Conservation (phyloP, 306 rosid species). For the Urtica urens region DNA sequence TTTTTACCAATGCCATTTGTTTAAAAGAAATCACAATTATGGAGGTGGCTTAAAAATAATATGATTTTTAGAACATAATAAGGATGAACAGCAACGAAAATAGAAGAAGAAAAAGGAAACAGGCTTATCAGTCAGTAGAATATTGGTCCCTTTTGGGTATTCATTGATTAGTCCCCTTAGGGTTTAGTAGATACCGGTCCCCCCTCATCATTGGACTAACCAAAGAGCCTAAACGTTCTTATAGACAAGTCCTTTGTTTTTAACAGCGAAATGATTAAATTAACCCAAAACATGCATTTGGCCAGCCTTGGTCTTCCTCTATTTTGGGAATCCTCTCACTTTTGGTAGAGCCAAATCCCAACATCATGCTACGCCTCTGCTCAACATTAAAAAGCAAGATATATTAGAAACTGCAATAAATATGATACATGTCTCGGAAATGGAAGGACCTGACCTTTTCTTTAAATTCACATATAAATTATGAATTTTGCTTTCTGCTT, state of each 20-base stretch:
- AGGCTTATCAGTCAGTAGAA: too few species aligned
- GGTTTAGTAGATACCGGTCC: slow-evolving; percentile 2
- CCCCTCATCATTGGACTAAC: background rate
- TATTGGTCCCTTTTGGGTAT: background rate
- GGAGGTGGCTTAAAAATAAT: too few species aligned
- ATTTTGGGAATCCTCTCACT: slow-evolving; percentile 38
- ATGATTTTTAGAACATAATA: too few species aligned
- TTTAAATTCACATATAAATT: too few species aligned
- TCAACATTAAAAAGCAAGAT: slow-evolving; percentile 10
- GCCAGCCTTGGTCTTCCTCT: slow-evolving; percentile 26
- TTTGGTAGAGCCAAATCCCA: slow-evolving; percentile 25
- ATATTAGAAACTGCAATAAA: background rate
- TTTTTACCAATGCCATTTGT: too few species aligned
- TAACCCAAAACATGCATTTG: slow-evolving; percentile 11
- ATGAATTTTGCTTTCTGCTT: too few species aligned
- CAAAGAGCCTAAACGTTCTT: slow-evolving; percentile 11
- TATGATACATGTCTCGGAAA: background rate
- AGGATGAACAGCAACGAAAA: too few species aligned
- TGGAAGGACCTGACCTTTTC: background rate
- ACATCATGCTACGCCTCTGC: slow-evolving; percentile 27
- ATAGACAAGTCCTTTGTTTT: slow-evolving; percentile 11
- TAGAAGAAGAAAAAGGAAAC: too few species aligned
- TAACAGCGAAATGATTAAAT: slow-evolving; percentile 5
- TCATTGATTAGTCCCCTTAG: slow-evolving; percentile 6
- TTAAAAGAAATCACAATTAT: too few species aligned